Evolutionary conservation across 495 filamentous ascomycete species (phyloP), one percentile per base, ranked within the genome.

Genomic region (Trichoderma reesei): DNA sequence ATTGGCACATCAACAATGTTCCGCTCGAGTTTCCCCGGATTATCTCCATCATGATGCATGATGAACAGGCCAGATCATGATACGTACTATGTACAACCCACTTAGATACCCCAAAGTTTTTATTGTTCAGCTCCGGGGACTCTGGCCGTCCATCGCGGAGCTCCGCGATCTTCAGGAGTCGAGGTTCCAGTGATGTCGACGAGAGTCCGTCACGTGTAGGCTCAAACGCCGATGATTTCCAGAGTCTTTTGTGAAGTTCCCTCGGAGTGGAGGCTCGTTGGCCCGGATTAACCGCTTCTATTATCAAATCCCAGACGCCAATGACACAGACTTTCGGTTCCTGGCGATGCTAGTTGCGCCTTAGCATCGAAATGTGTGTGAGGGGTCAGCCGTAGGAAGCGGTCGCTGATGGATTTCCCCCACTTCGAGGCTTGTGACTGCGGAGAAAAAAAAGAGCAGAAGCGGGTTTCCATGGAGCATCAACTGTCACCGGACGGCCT

Each of bases 301-400:
- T 56, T 56, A 56, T 56, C 8, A 56, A 56, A 56, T 6, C 34
- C 51, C 31, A 56, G 51, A 31, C 51, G 51, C 51, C 51, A 56
- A 56, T 56, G 51, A 56, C 51, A 56, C 51, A 56, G 18, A 56
- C 51, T 56, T 56, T 56, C 26, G 51, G 51, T 56, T 34, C 51
- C 51, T 56, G 51, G 51, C 51, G 26, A 34, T 56, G 51, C 51
- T 56, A 56, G 51, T 13, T 26, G 9, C 16, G 51, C 51, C 13
- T 9, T 46, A 56, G 51, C 26, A 56, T 56, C 51, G 10, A 33
- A 34, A 13, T 11, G 26, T 9, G 51, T 14, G 13, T 56, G 51
- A 56, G 31, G 51, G 26, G 51, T 34, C 31, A 56, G 20, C 31
- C 20, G 26, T 4, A 36, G 3, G 31, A 33, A 34, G 26, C 51